Base-by-base conservation (phyloP, 371 early-diverging fungal species). In the Syncephalastrum racemosum region DNA sequence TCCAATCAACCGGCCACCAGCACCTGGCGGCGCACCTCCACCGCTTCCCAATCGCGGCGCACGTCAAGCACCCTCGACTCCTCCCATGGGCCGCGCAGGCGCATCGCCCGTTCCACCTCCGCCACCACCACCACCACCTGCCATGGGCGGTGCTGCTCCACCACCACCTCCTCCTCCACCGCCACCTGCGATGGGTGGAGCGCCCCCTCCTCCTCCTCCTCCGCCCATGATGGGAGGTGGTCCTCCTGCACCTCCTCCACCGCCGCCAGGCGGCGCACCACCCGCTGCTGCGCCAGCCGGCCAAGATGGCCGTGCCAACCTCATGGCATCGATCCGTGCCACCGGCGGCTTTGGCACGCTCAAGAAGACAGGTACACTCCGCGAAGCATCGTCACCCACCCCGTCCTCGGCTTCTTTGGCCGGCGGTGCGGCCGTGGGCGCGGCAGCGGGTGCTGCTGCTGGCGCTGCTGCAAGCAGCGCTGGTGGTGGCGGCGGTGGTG, bases 271-370 rank as follows among this genome's bases (percentile, higher is more conserved):
- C 1, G 50, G 54, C n/a, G 36, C 36, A 12, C 54, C 66, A 13
- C 56, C 60, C 14, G 36, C 65, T 7, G 39, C 63, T 14, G 47
- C 63, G 16, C 15, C 55, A 51, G 44, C 43, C 0, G n/a, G 20
- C 4, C 41, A 56, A 27, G 68, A 59, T 36, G 64, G 56, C 16
- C 58, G 73, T 18, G 46, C 58, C 2, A 65, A 68, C 40, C 52
- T 78, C 10, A 64, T 78, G 75, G 75, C 66, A 19, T 72, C 78
- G 3, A 78, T 78, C 48, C 69, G 75, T 41, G 70, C 71, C 15
- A 59, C 78, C 3, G 75, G 78, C 54, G 78, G 75, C 36, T 70
- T 78, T 55, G 66, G 62, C n/a, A 62, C 53, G 20, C 53, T 78
- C 2, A 75, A 75, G 27, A 59, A 61, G 19, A 54, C 59, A 10